Evolutionary conservation across 2,329 filamentous ascomycete genomes (phyloP).

Genomic region (Rosellinia necatrix): DNA sequence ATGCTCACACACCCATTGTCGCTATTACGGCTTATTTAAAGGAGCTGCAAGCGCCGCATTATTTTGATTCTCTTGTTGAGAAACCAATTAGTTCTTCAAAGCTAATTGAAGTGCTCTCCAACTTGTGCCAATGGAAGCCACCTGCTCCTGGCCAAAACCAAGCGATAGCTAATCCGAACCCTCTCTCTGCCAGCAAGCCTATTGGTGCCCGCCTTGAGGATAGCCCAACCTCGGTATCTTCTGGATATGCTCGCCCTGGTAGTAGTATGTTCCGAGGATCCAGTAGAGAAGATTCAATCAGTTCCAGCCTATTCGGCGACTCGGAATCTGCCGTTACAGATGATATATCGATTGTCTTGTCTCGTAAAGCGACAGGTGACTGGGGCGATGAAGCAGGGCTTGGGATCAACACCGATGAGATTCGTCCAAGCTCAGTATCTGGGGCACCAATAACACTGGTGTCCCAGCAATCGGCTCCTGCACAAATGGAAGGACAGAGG

Average conservation of each 20-base stretch:
- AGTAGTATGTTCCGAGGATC: slow-evolving; percentile 74
- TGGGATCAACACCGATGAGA: slow-evolving; percentile 73
- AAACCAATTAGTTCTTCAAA: slow-evolving; percentile 95
- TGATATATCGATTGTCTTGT: slow-evolving; percentile 76
- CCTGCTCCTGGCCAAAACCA: slow-evolving; percentile 57
- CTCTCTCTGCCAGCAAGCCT: slow-evolving; percentile 67
- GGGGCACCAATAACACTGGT: slow-evolving; percentile 54
- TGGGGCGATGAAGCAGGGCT: slow-evolving; percentile 76
- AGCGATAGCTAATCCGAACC: slow-evolving; percentile 56
- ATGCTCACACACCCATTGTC: slow-evolving; percentile 92
- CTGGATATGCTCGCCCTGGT: slow-evolving; percentile 71
- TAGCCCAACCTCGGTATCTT: slow-evolving; percentile 82
- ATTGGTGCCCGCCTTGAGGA: slow-evolving; percentile 70
- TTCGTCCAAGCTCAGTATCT: slow-evolving; percentile 45
- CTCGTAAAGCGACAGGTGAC: slow-evolving; percentile 73
- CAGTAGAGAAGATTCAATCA: slow-evolving; percentile 86
- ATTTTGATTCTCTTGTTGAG: slow-evolving; percentile 94
- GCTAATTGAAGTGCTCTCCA: slow-evolving; percentile 82
- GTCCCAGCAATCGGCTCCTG: slow-evolving; percentile 68
- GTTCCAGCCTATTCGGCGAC: slow-evolving; percentile 86
- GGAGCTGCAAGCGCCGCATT: slow-evolving; percentile 90
- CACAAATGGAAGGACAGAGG: slow-evolving; percentile 58
- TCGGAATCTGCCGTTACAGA: slow-evolving; percentile 78
- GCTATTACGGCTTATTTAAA: slow-evolving; percentile 98
- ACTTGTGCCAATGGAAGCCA: slow-evolving; percentile 91